Evolutionary conservation across 805 yeast species (phyloP).

Genomic region (Metschnikowia baotianmanensis): DNA sequence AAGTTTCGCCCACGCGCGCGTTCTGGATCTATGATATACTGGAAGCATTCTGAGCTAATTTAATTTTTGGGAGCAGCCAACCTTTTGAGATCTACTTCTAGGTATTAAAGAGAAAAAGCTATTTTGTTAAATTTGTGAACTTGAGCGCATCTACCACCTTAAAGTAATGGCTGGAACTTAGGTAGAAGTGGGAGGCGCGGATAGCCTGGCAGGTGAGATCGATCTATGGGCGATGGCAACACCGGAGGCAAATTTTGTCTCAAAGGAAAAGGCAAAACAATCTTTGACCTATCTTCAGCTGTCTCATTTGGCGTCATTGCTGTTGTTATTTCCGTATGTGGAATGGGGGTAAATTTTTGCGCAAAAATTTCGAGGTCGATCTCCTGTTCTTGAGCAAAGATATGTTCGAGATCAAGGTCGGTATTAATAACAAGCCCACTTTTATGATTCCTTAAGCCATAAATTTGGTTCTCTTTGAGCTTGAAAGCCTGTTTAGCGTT

Average conservation of each 20-base stretch:
- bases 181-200: conserved; percentile 11
- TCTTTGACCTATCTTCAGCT: conserved; percentile 22
- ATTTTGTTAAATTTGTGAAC: too few species aligned
- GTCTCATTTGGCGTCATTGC: conserved; percentile 24
- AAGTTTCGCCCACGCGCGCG: too few species aligned
- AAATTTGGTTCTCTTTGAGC: conserved; percentile 21
- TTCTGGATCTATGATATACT: too few species aligned
- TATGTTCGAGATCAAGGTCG: conserved; percentile 39
- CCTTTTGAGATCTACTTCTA: too few species aligned
- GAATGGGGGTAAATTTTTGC: conserved; percentile 33
- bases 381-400: conserved; percentile 29
- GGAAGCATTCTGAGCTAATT: too few species aligned
- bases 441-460: conserved; percentile 28
- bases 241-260: conserved; percentile 19
- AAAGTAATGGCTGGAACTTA: conserved; percentile 18
- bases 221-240: conserved; percentile 10
- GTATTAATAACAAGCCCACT: conserved; percentile 28
- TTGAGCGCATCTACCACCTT: too few species aligned
- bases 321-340: conserved; percentile 37
- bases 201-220: conserved; percentile 5
- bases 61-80: too few species aligned
- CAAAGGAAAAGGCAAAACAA: conserved; percentile 36
- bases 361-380: conserved; percentile 40
- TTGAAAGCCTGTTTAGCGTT: conserved; percentile 74
- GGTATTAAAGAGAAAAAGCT: too few species aligned